Conservation (phyloP, 176 grass and related monocot species). For the Musa troglodytarum region DNA sequence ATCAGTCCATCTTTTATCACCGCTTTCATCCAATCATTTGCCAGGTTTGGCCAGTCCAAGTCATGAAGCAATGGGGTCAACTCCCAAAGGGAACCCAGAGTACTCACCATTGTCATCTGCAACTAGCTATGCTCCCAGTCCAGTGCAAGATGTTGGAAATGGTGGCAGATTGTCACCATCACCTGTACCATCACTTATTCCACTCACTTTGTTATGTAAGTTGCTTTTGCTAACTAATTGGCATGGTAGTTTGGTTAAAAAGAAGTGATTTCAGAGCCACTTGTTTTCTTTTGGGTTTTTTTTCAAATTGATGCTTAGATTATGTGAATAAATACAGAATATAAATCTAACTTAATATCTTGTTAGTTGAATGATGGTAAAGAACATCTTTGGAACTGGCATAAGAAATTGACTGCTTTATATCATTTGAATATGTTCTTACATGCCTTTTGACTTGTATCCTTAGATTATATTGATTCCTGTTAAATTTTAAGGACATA, state of each 20-base stretch:
- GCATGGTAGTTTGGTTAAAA: background rate
- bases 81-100: conserved; percentile 31
- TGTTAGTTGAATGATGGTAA: too few species aligned
- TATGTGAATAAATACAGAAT: too few species aligned
- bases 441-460: too few species aligned
- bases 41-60: conserved; percentile 7
- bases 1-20: conserved; percentile 13
- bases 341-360: too few species aligned
- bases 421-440: too few species aligned
- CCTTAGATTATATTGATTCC: too few species aligned
- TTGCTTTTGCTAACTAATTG: conserved; percentile 15
- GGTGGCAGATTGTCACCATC: conserved; percentile 5
- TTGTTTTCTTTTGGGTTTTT: background rate
- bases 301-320: background rate
- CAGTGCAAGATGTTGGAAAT: conserved; percentile 22
- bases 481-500: too few species aligned
- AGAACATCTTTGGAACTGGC: too few species aligned
- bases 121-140: conserved; percentile 8
- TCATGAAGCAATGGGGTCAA: conserved; percentile 20
- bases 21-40: conserved; percentile 18
- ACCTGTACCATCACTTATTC: conserved; percentile 13
- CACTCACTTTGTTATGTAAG: conserved; percentile 44
- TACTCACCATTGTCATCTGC: conserved; percentile 24
- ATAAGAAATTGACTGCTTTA: too few species aligned
- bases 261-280: background rate